Conservation (phyloP, 495 filamentous ascomycete genomes). For the Evernia prunastri region DNA sequence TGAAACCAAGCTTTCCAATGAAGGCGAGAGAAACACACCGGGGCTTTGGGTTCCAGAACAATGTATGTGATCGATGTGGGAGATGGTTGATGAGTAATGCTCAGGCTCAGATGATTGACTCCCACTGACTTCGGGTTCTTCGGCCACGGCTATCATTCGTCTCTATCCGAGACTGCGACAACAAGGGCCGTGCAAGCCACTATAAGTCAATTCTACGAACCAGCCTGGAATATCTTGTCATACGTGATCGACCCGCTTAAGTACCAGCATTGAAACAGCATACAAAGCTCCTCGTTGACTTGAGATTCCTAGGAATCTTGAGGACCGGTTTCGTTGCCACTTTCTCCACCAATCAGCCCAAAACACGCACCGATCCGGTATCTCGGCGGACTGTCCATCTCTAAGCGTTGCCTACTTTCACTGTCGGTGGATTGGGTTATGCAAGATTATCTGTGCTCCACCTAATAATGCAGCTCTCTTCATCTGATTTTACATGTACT, state of each 20-base stretch:
- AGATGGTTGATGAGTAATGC: background rate
- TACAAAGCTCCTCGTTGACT: background rate
- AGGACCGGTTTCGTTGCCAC: background rate
- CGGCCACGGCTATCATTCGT: background rate
- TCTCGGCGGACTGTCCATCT: no score
- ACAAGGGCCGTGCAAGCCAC: background rate
- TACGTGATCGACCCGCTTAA: background rate
- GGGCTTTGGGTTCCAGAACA: background rate
- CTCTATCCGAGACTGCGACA: background rate
- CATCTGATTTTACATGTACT: background rate
- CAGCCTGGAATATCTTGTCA: background rate
- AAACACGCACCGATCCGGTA: no score
- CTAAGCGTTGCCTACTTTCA: no score
- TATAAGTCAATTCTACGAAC: background rate
- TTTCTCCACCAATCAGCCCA: no score
- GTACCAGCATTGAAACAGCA: background rate
- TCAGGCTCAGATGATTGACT: background rate
- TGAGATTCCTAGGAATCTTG: background rate
- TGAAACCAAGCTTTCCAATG: background rate
- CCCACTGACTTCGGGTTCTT: background rate
- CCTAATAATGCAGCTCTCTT: no score
- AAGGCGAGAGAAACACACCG: background rate
- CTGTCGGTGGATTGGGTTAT: no score
- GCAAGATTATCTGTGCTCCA: no score
- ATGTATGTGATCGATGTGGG: background rate